Evolutionary conservation across 345 rosid genomes (phyloP).

Genomic region (Angophora floribunda): DNA sequence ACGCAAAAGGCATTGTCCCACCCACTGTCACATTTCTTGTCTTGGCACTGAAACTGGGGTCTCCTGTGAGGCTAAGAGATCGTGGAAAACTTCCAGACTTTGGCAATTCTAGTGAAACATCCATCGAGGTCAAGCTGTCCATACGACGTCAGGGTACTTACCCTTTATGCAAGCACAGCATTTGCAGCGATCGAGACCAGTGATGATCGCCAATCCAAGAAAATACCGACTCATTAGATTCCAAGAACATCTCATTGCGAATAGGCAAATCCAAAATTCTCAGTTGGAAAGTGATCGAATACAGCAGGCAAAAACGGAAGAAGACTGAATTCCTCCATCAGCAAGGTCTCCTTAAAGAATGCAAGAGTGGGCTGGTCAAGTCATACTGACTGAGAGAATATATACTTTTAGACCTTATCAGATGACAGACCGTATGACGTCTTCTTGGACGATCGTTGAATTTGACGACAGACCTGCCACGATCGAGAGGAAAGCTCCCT

Average conservation of each 20-base stretch:
- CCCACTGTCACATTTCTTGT: neutral
- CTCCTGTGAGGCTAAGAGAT: too few relatives aligned
- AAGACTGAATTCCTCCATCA: neutral
- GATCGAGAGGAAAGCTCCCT: neutral
- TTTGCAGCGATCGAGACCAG: neutral
- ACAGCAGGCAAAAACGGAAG: neutral
- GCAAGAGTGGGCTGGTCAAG: neutral
- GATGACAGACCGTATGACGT: neutral
- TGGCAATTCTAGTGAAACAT: neutral
- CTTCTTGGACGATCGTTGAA: neutral
- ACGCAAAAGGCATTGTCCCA: neutral
- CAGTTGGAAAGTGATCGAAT: neutral
- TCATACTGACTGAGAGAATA: neutral
- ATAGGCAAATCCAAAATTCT: neutral
- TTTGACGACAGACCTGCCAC: neutral
- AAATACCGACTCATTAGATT: neutral
- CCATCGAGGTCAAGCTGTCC: neutral
- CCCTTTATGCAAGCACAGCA: neutral
- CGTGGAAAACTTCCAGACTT: neutral
- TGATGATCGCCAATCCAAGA: neutral
- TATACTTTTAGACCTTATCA: neutral
- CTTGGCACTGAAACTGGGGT: neutral
- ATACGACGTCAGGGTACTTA: neutral
- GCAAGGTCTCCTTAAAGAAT: neutral
- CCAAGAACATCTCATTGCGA: neutral